A percentile compares a stretch with the other conserved stretches of the same genome.
These are phyloP conservation scores for Penicillium nucicola DNA, from an alignment of 495 filamentous ascomycete species.

Conservation along the genomic window DNA sequence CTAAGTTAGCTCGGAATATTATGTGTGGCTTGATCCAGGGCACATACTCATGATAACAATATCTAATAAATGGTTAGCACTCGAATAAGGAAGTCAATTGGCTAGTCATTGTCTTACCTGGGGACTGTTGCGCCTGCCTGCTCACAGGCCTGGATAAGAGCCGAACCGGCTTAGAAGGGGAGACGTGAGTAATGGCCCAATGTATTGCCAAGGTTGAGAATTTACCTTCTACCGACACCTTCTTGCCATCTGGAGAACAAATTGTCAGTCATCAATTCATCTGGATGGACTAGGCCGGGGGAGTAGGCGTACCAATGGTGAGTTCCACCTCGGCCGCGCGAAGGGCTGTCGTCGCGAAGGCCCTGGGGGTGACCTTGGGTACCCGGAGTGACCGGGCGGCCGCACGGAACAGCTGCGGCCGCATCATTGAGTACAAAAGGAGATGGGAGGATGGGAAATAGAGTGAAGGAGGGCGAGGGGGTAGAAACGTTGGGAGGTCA, in stretches of 20 bases:
- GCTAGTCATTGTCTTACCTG: slow-evolving; percentile 50
- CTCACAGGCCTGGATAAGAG: slow-evolving; percentile 97
- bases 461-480: slow-evolving; percentile 18
- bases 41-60: slow-evolving; percentile 95
- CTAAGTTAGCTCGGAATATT: slow-evolving; percentile 26
- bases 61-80: slow-evolving; percentile 60
- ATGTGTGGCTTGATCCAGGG: slow-evolving; percentile 2
- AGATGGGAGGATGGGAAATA: slow-evolving; percentile 35
- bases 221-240: slow-evolving; percentile 91
- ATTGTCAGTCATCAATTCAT: slow-evolving; percentile 4
- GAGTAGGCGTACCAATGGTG: slow-evolving; percentile 70
- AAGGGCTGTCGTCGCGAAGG: slow-evolving; percentile 70
- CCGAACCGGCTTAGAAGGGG: slow-evolving; percentile 62
- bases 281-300: slow-evolving; percentile 25
- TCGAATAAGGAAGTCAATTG: not conserved
- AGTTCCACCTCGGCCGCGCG: slow-evolving; percentile 88
- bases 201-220: slow-evolving; percentile 1
- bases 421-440: slow-evolving; percentile 62
- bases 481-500: slow-evolving; percentile 25
- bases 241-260: slow-evolving; percentile 74
- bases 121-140: slow-evolving; percentile 91
- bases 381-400: slow-evolving; percentile 73
- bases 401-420: slow-evolving; percentile 82
- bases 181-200: slow-evolving; percentile 23
- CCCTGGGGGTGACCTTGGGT: slow-evolving; percentile 58